Conservation (phyloP, 805 yeast species). For the Nakazawaea sp. region DNA sequence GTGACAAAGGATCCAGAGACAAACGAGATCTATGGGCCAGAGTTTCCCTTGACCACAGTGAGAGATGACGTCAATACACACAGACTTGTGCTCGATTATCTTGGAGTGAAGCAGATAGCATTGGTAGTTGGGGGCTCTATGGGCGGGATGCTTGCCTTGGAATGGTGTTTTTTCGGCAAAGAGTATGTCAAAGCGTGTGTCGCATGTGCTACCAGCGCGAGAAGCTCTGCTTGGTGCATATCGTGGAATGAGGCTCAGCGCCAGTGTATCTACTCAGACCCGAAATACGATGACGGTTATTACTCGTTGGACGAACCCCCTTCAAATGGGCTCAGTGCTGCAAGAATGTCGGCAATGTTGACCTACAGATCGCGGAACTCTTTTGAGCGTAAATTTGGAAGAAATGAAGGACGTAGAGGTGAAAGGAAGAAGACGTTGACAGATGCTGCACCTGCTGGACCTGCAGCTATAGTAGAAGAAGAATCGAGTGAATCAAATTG, state of each 20-base stretch:
- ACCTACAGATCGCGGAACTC: constrained; percentile 91
- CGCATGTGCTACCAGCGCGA: constrained; percentile 88
- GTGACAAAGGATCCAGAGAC: constrained; percentile 74
- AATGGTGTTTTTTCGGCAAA: constrained; percentile 68
- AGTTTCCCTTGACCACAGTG: constrained; percentile 89
- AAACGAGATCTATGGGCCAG: constrained; percentile 81
- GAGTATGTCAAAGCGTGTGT: constrained; percentile 65
- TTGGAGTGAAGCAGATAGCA: constrained; percentile 77
- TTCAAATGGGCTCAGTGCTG: constrained; percentile 82
- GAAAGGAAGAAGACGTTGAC: constrained; percentile 12
- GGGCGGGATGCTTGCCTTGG: constrained; percentile 97
- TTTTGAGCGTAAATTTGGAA: constrained; percentile 88
- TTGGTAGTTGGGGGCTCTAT: constrained; percentile 93
- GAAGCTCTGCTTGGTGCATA: constrained; percentile 97
- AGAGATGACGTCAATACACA: constrained; percentile 88
- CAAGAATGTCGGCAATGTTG: constrained; percentile 92
- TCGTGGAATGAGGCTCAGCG: constrained; percentile 99
- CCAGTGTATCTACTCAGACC: constrained; percentile 93
- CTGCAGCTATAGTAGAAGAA: neutral
- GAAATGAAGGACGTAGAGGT: constrained; percentile 41
- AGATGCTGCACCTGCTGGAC: neutral
- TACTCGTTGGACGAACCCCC: constrained; percentile 79
- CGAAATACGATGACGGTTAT: constrained; percentile 87
- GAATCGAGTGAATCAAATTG: constrained; percentile 47
- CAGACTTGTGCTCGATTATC: constrained; percentile 57